phyloP scores from a whole-genome alignment of 768 basidiomycete genomes.

The Erythrobasidium yunnanense region DNA sequence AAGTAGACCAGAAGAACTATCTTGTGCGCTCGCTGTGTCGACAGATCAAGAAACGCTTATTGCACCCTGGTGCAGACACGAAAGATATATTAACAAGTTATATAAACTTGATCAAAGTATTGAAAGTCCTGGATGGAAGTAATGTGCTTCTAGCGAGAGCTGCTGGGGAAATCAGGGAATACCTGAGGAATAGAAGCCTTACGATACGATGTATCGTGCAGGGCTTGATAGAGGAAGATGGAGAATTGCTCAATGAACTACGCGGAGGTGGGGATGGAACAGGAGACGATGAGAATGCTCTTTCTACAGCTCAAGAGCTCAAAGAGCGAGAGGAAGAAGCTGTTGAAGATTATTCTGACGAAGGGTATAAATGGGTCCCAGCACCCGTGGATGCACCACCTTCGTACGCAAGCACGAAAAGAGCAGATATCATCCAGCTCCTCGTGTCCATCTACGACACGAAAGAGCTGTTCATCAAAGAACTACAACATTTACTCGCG shows the following conservation, averaged over 20 bases:
- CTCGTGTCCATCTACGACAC: constrained; percentile 96
- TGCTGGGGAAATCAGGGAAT: constrained; percentile 78
- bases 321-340: constrained; percentile 67
- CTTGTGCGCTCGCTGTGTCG: constrained; percentile 27
- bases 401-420: constrained; percentile 86
- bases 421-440: constrained; percentile 87
- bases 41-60: constrained; percentile 52
- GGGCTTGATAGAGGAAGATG: constrained; percentile 79
- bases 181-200: constrained; percentile 80
- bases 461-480: constrained; percentile 89
- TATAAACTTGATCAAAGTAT: constrained; percentile 78
- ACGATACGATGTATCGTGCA: constrained; percentile 90
- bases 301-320: constrained; percentile 46
- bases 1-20: constrained; percentile 39
- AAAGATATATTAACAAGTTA: constrained; percentile 80
- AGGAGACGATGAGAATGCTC: constrained; percentile 6
- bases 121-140: constrained; percentile 80
- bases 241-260: constrained; percentile 55
- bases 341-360: constrained; percentile 50
- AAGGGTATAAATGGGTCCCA: constrained; percentile 65
- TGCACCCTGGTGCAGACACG: constrained; percentile 93
- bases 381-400: constrained; percentile 90
- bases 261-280: constrained; percentile 24
- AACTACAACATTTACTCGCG: constrained; percentile 81
- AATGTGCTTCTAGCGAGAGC: constrained; percentile 88